A percentile compares a stretch with the other conserved stretches of the same genome.
Conservation (phyloP, 495 filamentous ascomycete genomes). For the Penicillium canariense region DNA sequence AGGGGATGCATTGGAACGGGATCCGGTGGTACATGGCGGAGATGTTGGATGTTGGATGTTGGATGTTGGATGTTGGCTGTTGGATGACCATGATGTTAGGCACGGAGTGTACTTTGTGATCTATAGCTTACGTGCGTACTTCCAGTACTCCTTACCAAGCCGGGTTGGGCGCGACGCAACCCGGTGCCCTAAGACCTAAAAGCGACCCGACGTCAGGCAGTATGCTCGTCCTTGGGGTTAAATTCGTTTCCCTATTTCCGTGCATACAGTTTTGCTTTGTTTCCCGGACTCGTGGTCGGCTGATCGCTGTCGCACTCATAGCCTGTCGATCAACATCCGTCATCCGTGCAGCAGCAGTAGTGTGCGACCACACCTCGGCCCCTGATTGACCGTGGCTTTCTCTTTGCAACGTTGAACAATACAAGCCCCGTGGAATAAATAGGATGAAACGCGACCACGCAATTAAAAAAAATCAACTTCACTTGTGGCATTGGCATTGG, state of each 20-base stretch:
- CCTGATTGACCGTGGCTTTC: conserved; percentile 3
- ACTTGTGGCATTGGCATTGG: conserved; percentile 12
- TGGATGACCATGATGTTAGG: too few species aligned
- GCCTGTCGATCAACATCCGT: not conserved
- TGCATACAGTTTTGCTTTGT: not conserved
- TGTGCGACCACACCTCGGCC: not conserved
- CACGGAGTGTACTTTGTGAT: too few species aligned
- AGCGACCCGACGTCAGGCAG: conserved; percentile 13
- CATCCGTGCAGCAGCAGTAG: not conserved
- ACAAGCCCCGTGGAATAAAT: not conserved
- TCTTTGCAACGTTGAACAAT: not conserved
- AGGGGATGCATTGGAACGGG: not conserved
- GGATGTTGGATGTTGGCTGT: too few species aligned
- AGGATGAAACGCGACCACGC: too few species aligned
- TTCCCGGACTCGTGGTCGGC: not conserved
- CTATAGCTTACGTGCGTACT: too few species aligned
- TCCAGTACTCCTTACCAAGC: not conserved
- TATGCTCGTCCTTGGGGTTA: not conserved
- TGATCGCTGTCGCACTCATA: not conserved
- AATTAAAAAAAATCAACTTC: too few species aligned
- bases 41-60: too few species aligned
- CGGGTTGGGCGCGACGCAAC: not conserved
- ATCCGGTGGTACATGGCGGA: too few species aligned
- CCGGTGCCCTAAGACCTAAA: not conserved
- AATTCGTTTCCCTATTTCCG: not conserved